Conservation (phyloP, 768 basidiomycete genomes). For the Lactarius hengduanensis region DNA sequence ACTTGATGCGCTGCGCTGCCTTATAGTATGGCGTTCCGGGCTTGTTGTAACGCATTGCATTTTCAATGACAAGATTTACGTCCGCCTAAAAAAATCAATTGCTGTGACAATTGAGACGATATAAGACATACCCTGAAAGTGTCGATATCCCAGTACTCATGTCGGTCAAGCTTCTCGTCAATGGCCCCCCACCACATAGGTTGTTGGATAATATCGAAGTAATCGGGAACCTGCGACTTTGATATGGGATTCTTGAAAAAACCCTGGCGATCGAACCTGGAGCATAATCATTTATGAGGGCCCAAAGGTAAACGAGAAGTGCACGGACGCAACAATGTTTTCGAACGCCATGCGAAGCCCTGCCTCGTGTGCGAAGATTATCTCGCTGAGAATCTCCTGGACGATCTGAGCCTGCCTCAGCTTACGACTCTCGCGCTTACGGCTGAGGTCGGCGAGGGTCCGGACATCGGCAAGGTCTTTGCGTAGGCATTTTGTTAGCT, state of each 20-base stretch:
- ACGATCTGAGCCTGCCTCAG: constrained; percentile 64
- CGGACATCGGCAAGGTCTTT: constrained; percentile 76
- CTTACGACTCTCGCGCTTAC: constrained; percentile 83
- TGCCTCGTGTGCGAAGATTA: constrained; percentile 66
- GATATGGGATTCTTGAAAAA: constrained; percentile 85
- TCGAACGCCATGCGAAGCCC: constrained; percentile 64
- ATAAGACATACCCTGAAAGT: constrained; percentile 57
- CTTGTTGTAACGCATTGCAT: constrained; percentile 86
- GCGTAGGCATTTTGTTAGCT: constrained; percentile 61
- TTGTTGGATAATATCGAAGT: constrained; percentile 77
- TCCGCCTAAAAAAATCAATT: constrained; percentile 57
- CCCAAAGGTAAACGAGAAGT: neutral
- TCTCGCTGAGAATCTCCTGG: constrained; percentile 58
- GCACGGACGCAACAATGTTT: constrained; percentile 63
- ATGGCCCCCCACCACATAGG: constrained; percentile 92
- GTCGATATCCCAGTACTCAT: constrained; percentile 77
- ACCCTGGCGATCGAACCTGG: constrained; percentile 68
- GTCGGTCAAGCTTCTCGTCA: constrained; percentile 73
- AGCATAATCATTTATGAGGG: constrained; percentile 18
- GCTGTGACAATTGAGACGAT: neutral
- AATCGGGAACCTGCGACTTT: constrained; percentile 78
- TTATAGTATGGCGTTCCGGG: constrained; percentile 68
- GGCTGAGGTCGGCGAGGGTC: constrained; percentile 60
- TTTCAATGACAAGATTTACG: constrained; percentile 77
- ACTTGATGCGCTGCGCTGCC: constrained; percentile 62